Evolutionary conservation across 1,284 basidiomycete species (phyloP), one percentile per base, ranked within the genome.

Genomic region (Microbotryum violaceum): DNA sequence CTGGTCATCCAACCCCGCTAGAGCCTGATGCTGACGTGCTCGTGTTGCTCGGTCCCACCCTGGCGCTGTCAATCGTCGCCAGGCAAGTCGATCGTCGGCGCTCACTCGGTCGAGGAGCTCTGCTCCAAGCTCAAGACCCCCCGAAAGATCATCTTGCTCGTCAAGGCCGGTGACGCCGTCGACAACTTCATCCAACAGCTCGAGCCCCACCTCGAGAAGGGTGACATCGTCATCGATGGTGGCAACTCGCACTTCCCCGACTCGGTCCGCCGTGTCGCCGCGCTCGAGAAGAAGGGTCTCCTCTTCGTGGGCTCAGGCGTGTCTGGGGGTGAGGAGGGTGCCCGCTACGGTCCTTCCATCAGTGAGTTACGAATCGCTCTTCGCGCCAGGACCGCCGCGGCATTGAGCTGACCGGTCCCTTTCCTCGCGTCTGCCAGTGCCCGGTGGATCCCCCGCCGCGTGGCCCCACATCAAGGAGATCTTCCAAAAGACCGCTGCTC

Each of bases 221-320:
- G 81, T 63, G 82, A 97, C 79, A 97, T 99, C 81, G 85, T 99
- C 82, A 97, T 98, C 73, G 96, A 98, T 78, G 96, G 96, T 74
- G 94, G 96, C 42, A 99, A 99, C 82, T 97, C 93, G 61, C 92
- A 98, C 81, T 99, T 90, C 81, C 94, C 96, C 68, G 96, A 99
- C 78, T 89, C 91, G 58, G 94, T 93, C 79, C 91, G 96, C 74
- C 91, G 96, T 74, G 83, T 85, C 75, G 79, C 91, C 77, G 91
- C 93, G 76, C 86, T 98, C 72, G 93, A 97, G 80, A 76, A 83
- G 64, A 93, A 97, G 81, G 93, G 93, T 58, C 79, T 97, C 71
- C 84, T 97, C 72, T 99, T 94, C 73, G 94, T 99, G 72, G 96
- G 96, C 70, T 94, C 91, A 67, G 96, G 96, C 83, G 96, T 99